A percentile compares a stretch with the other conserved stretches of the same genome.
Conservation (phyloP, 2,329 filamentous ascomycete genomes). For the Lecanoromycetidae sp. region DNA sequence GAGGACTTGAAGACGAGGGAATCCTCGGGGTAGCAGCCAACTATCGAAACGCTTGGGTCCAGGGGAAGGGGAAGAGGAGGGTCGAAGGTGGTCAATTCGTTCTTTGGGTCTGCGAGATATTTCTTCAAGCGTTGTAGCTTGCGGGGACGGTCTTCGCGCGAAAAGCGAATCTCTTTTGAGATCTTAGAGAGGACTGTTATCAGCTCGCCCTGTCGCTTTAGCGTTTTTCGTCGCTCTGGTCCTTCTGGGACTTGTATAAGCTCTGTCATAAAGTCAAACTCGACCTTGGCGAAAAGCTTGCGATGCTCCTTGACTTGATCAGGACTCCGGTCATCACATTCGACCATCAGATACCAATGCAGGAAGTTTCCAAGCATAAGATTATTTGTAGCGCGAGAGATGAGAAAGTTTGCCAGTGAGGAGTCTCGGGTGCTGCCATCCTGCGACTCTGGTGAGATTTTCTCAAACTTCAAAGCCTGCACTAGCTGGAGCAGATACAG, state of each 20-base stretch:
- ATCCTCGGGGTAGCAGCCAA: constrained; percentile 70
- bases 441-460: constrained; percentile 51
- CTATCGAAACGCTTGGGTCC: constrained; percentile 69
- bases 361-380: constrained; percentile 89
- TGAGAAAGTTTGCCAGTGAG: constrained; percentile 78
- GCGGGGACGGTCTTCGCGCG: constrained; percentile 61
- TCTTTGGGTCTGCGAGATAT: constrained; percentile 75
- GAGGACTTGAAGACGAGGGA: constrained; percentile 93
- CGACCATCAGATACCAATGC: constrained; percentile 98
- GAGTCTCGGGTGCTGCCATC: constrained; percentile 50
- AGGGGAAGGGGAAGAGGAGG: constrained; percentile 78
- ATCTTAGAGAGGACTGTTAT: constrained; percentile 78
- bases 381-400: constrained; percentile 74
- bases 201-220: constrained; percentile 80
- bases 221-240: constrained; percentile 57
- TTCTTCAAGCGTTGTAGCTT: constrained; percentile 79
- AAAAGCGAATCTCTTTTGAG: constrained; percentile 74
- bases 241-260: constrained; percentile 62
- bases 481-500: constrained; percentile 89
- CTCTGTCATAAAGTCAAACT: constrained; percentile 91
- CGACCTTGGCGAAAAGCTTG: constrained; percentile 81
- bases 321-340: constrained; percentile 72
- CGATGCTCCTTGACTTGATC: constrained; percentile 64
- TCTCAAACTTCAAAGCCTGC: constrained; percentile 89
- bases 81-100: constrained; percentile 72